phyloP scores from a whole-genome alignment of 176 grass and related monocot species.

The Oryza glaberrima region DNA sequence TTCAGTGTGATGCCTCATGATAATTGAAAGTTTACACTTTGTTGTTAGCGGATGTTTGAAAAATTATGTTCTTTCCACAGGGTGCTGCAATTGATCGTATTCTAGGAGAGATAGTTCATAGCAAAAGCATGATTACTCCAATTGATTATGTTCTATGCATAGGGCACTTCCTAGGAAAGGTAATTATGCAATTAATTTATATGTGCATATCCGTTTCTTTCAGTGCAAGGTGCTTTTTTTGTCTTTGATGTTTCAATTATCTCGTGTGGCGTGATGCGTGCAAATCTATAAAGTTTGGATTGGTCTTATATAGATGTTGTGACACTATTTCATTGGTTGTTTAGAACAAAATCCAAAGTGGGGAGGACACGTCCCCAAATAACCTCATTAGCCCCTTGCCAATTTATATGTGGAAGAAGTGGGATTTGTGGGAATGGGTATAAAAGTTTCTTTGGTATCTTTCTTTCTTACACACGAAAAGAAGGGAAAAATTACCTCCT shows the following conservation, averaged over 20 bases:
- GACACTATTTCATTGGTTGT: neutral
- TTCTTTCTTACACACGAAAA: neutral
- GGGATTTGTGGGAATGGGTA: neutral
- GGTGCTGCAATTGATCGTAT: conserved; percentile 98
- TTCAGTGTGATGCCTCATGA: conserved; percentile 25
- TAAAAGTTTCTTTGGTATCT: conserved; percentile 17
- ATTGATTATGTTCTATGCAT: conserved; percentile 97
- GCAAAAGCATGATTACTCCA: conserved; percentile 93
- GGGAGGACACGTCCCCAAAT: neutral
- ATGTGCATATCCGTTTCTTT: neutral
- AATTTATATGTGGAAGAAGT: neutral
- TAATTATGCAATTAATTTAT: conserved; percentile 43
- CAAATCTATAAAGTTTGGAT: conserved; percentile 10
- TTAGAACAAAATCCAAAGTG: neutral
- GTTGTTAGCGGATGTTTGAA: conserved; percentile 35
- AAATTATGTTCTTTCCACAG: conserved; percentile 47
- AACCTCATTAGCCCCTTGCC: neutral
- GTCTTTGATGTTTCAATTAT: neutral
- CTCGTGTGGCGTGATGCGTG: neutral
- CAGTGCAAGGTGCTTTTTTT: neutral
- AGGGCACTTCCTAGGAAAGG: conserved; percentile 98
- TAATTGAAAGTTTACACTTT: conserved; percentile 14
- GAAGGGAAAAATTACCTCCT: neutral
- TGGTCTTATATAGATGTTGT: neutral
- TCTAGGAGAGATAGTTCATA: conserved; percentile 97